Percentiles rank a stretch among this genome's conserved stretches.
Evolutionary conservation across 129 eudicot species (phyloP).

Genomic region (Dittrichia graveolens): DNA sequence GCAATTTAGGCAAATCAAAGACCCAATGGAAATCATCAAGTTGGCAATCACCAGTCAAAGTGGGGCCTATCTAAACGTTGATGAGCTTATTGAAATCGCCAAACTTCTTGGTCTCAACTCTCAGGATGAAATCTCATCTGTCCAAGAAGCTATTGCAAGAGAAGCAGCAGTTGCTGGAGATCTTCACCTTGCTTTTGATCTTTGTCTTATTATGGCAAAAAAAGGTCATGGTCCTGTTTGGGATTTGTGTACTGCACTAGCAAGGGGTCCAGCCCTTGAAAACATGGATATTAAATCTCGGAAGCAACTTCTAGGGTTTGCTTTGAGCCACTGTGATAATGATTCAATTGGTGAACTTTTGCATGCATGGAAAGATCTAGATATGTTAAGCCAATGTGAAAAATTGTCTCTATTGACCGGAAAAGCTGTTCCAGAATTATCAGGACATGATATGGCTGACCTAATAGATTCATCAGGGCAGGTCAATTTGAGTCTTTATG

Average conservation of each 20-base stretch:
- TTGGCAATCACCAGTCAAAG: conserved; percentile 80
- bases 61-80: conserved; percentile 84
- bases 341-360: conserved; percentile 92
- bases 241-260: conserved; percentile 97
- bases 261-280: conserved; percentile 89
- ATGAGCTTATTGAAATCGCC: conserved; percentile 84
- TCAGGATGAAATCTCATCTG: conserved; percentile 82
- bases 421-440: conserved; percentile 53
- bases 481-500: conserved; percentile 31
- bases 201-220: conserved; percentile 81
- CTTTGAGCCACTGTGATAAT: conserved; percentile 93
- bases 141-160: conserved; percentile 96
- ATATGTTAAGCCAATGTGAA: conserved; percentile 79
- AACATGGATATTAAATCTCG: conserved; percentile 73
- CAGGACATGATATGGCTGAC: conserved; percentile 42
- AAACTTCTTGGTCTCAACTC: conserved; percentile 92
- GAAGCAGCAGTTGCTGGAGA: conserved; percentile 99
- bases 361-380: conserved; percentile 93
- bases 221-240: conserved; percentile 92
- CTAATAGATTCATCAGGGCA: conserved; percentile 50
- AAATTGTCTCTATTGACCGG: conserved; percentile 55
- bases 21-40: conserved; percentile 91
- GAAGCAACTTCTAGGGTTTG: conserved; percentile 90
- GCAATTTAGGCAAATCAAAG: conserved; percentile 92
- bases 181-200: conserved; percentile 88